A percentile compares a stretch with the other conserved stretches of the same genome.
These are phyloP conservation scores for Erodium maritimum DNA, from an alignment of 345 rosid genomes.

Conservation along the genomic window DNA sequence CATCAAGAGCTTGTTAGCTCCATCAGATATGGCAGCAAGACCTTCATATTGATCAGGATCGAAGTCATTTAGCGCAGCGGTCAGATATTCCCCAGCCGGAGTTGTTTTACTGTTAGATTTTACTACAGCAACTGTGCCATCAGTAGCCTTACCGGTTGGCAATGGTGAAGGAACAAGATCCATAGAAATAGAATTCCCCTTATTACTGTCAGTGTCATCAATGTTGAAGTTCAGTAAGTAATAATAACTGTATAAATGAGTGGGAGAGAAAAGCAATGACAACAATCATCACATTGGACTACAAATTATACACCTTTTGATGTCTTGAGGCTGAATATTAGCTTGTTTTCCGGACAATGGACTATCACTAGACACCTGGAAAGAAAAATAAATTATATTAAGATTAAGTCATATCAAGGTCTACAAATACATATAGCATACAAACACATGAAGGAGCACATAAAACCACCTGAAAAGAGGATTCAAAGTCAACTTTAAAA, in stretches of 20 bases:
- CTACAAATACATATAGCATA: background rate
- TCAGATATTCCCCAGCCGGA: constrained; percentile 95
- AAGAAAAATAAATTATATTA: constrained; percentile 6
- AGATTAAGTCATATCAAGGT: background rate
- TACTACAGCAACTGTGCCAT: constrained; percentile 54
- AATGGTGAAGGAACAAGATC: constrained; percentile 39
- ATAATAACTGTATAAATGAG: constrained; percentile 7
- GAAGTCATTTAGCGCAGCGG: constrained; percentile 83
- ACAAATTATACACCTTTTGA: constrained; percentile 32
- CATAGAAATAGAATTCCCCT: constrained; percentile 26
- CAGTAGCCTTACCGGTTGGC: constrained; percentile 33
- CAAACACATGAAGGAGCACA: background rate
- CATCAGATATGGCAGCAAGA: constrained; percentile 92
- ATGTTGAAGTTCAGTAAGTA: constrained; percentile 18
- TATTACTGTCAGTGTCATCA: constrained; percentile 20
- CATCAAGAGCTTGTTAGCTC: constrained; percentile 98
- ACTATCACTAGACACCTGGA: constrained; percentile 40
- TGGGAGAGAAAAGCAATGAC: background rate
- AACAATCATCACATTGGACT: background rate
- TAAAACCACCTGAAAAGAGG: too few species aligned
- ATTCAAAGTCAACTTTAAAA: background rate
- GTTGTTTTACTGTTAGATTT: constrained; percentile 65
- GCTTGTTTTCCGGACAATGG: constrained; percentile 41
- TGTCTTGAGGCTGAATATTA: constrained; percentile 40
- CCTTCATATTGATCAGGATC: constrained; percentile 91